Base-by-base conservation (phyloP, 2,329 filamentous ascomycete species). In the Cladosporium sphaerospermum region DNA sequence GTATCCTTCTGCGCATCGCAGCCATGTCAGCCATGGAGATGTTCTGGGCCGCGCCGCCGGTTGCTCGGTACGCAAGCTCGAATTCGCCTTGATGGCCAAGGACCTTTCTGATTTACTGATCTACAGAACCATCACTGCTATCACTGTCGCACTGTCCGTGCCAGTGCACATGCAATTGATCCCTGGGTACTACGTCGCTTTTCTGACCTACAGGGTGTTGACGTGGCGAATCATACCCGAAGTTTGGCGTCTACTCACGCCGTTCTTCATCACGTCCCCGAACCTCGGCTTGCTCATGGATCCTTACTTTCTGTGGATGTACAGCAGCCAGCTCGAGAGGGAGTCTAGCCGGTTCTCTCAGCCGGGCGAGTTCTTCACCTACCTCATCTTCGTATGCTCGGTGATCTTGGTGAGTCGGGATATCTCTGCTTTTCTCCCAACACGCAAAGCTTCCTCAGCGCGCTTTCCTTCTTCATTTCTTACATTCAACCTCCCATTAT, bases 291-390 rank as follows among this genome's bases (percentile, higher is more conserved):
- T 90, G 60, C 65, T 90, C 52, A 74, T 89, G 66, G 86, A 91
- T 67, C 83, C 88, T 41, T 89, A 88, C 73, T 86, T 88, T 64
- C 68, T 93, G 59, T 96, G 85, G 74, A 84, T 80, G 58, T 95
- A 93, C 72, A 75, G 86, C 62, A 86, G 81, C 66, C 80, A 83
- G 59, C 75, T 95, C 46, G 91, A 96, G 75, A 78, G 72, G 40
- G 78, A 79, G 59, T 87, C 86, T 57, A 73, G 84, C 50, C 83
- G 88, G 55, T 92, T 96, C 68, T 73, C 77, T 40, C 78, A 80
- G 60, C 86, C 86, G 54, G 90, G 89, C 66, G 87, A 93, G 67
- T 81, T 93, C 62, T 77, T 93, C 57, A 84, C 84, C 73, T 96
- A 95, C 68, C 73, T 95, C 62, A 71, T 84, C 55, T 93, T 93